Percentiles rank a stretch among this genome's conserved stretches.
phyloP scores from a whole-genome alignment of 23 red algal species.

The Gracilariopsis chorda region DNA sequence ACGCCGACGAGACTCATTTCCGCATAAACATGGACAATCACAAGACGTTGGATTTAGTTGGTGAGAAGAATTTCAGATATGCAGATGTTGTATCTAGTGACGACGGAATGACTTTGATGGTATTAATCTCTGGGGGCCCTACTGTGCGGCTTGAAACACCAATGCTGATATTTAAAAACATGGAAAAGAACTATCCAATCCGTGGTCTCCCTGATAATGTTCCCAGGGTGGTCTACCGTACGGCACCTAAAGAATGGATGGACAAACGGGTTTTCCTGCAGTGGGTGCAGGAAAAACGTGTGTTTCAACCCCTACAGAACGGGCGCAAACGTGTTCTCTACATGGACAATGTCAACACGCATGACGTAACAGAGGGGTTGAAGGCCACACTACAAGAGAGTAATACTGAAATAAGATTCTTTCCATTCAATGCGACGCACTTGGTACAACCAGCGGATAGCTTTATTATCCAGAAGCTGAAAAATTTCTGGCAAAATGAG shows the following conservation, averaged over 20 bases:
- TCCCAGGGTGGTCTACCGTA: neutral
- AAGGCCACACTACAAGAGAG: neutral
- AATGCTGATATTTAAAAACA: constrained; percentile 14
- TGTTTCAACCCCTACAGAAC: neutral
- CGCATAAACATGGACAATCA: neutral
- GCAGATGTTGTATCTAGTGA: too few relatives aligned
- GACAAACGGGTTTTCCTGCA: neutral
- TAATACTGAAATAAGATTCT: neutral
- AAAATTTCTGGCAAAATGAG: neutral
- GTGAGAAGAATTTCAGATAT: neutral
- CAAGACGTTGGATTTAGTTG: neutral
- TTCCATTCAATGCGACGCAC: constrained; percentile 14
- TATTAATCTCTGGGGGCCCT: neutral
- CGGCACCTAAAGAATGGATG: too few relatives aligned
- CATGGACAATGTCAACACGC: neutral
- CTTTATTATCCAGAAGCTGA: constrained; percentile 25
- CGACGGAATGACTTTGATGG: neutral
- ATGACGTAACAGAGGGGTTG: neutral
- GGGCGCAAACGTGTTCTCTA: neutral
- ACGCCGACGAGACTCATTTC: too few relatives aligned
- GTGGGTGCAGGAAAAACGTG: neutral
- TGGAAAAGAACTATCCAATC: neutral
- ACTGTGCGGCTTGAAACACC: neutral
- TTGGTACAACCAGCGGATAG: neutral
- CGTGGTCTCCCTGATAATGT: neutral